phyloP scores from a whole-genome alignment of 768 basidiomycete species.

The Royoungia palumana region DNA sequence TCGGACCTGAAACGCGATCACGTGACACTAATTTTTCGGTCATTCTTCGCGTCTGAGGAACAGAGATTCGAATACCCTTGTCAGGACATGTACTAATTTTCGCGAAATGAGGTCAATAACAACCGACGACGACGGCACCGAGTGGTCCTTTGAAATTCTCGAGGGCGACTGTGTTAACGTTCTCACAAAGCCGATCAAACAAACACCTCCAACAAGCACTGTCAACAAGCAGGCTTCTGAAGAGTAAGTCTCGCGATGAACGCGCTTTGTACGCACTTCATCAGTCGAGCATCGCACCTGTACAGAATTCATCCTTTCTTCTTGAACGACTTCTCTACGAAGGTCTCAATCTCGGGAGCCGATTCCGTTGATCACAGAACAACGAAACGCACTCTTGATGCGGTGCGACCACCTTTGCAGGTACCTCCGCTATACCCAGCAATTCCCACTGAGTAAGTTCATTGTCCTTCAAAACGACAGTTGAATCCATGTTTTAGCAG shows the following conservation, averaged over 20 bases:
- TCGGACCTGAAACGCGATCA: conserved; percentile 19
- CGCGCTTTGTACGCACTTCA: conserved; percentile 10
- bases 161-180: conserved; percentile 18
- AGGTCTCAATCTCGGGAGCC: background rate
- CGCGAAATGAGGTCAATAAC: conserved; percentile 13
- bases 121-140: conserved; percentile 19
- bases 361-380: background rate
- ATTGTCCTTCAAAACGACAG: background rate
- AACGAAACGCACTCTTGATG: background rate
- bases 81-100: background rate
- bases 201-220: conserved; percentile 6
- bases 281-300: conserved; percentile 3
- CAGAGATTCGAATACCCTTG: background rate
- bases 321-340: conserved; percentile 14
- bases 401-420: background rate
- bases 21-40: conserved; percentile 8
- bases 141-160: conserved; percentile 32
- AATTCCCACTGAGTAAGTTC: conserved; percentile 11
- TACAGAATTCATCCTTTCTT: conserved; percentile 21
- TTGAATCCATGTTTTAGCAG: background rate
- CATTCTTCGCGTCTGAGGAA: conserved; percentile 3
- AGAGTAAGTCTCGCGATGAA: conserved; percentile 15
- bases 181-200: conserved; percentile 20
- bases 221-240: background rate
- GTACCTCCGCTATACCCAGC: background rate